These are phyloP conservation scores for Symmetrospora coprosmae DNA, from an alignment of 768 basidiomycete species.

Conservation along the genomic window DNA sequence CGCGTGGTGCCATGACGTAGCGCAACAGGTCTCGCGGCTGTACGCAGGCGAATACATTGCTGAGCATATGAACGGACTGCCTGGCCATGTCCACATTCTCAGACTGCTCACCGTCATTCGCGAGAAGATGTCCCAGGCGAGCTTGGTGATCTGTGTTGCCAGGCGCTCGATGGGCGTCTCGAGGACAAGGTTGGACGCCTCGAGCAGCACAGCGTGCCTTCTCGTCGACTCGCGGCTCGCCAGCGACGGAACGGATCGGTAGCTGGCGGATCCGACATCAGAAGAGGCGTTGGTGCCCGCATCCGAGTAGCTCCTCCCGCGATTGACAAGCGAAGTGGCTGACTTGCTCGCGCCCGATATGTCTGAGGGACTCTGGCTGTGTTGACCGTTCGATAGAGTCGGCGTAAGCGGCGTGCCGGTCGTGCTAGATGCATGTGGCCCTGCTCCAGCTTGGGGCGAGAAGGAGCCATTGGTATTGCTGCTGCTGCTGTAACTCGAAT, in stretches of 20 bases:
- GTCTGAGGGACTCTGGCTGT: no score
- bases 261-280: neutral
- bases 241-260: neutral
- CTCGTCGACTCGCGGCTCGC: neutral
- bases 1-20: slow-evolving; percentile 31
- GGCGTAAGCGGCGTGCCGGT: neutral
- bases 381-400: no score
- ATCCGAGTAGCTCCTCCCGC: slow-evolving; percentile 6
- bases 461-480: no score
- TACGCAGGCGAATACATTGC: no score
- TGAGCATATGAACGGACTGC: neutral
- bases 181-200: slow-evolving; percentile 24
- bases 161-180: slow-evolving; percentile 25
- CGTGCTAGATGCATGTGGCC: neutral
- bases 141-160: slow-evolving; percentile 30
- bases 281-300: neutral
- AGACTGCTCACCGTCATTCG: slow-evolving; percentile 26
- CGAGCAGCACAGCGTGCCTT: slow-evolving; percentile 14
- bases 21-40: slow-evolving; percentile 33
- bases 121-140: slow-evolving; percentile 30
- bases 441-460: no score
- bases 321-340: no score
- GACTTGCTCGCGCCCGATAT: no score
- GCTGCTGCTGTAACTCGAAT: neutral
- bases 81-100: neutral